Evolutionary conservation across 805 yeast genomes (phyloP).

Genomic region (Scheffersomyces lignosus): DNA sequence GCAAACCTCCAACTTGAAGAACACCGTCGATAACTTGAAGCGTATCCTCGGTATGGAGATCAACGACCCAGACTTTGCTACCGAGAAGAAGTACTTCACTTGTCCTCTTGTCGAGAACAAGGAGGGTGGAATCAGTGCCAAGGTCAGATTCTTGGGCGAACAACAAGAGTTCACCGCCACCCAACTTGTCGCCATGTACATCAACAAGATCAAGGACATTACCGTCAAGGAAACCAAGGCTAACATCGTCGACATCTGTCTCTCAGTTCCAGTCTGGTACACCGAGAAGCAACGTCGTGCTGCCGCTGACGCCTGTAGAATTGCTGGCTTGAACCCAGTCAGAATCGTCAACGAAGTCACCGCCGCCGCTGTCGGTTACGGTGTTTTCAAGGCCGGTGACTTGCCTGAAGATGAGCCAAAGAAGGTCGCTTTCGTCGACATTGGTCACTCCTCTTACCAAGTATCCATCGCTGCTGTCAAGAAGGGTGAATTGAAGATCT

Average conservation of each 20-base stretch:
- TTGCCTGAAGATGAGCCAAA: slow-evolving; percentile 92
- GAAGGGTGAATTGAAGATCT: slow-evolving; percentile 92
- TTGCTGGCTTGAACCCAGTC: slow-evolving; percentile 97
- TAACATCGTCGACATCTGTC: slow-evolving; percentile 80
- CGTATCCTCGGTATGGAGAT: slow-evolving; percentile 81
- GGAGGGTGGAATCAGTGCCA: slow-evolving; percentile 77
- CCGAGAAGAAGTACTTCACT: slow-evolving; percentile 74
- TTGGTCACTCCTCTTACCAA: slow-evolving; percentile 95
- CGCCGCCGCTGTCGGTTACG: slow-evolving; percentile 99
- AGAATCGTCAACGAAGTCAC: slow-evolving; percentile 96
- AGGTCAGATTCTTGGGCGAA: slow-evolving; percentile 82
- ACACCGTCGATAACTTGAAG: slow-evolving; percentile 93
- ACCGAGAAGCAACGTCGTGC: slow-evolving; percentile 96
- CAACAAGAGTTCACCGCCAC: slow-evolving; percentile 78
- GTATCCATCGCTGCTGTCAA: slow-evolving; percentile 87
- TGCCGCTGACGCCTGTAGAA: slow-evolving; percentile 88
- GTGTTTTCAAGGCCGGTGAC: slow-evolving; percentile 92
- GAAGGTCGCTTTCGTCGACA: slow-evolving; percentile 90
- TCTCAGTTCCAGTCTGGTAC: slow-evolving; percentile 97
- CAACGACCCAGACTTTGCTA: slow-evolving; percentile 72
- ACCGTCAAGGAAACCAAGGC: slow-evolving; percentile 81
- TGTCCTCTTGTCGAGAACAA: slow-evolving; percentile 67
- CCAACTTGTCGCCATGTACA: slow-evolving; percentile 93
- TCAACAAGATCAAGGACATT: slow-evolving; percentile 83
- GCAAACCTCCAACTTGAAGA: slow-evolving; percentile 93